Conservation (phyloP, 2,329 filamentous ascomycete species). For the Clarireedia sp. region DNA sequence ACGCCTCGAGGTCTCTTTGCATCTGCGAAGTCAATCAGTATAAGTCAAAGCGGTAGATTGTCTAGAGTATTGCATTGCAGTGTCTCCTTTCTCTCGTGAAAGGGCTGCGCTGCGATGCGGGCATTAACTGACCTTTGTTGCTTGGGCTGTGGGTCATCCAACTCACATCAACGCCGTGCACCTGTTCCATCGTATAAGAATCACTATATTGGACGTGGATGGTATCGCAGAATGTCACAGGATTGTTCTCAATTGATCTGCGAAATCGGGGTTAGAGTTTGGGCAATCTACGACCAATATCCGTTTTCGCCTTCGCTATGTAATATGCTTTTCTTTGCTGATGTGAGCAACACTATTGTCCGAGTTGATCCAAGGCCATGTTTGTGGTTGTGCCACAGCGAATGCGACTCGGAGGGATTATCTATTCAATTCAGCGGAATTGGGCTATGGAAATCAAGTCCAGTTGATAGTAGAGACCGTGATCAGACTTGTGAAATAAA, state of each 20-base stretch:
- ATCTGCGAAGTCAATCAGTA: background rate
- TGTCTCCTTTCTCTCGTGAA: background rate
- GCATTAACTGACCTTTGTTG: constrained; percentile 24
- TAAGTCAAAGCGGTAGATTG: background rate
- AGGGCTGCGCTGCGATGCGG: background rate
- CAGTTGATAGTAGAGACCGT: background rate
- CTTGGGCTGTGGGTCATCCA: constrained; percentile 28
- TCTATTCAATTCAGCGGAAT: background rate
- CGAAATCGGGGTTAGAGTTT: background rate
- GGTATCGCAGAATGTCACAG: background rate
- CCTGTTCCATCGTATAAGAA: constrained; percentile 25
- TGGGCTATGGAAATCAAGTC: background rate
- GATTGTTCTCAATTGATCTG: background rate
- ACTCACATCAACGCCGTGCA: constrained; percentile 29
- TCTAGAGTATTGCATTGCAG: constrained; percentile 5
- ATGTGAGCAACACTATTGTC: constrained; percentile 8
- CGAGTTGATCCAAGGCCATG: constrained; percentile 3
- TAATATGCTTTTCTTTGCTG: constrained; percentile 4
- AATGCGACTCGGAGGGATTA: constrained; percentile 1
- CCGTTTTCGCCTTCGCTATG: background rate
- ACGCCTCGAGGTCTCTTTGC: constrained; percentile 3
- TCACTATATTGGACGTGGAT: background rate
- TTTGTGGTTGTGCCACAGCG: constrained; percentile 5
- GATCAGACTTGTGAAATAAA: background rate
- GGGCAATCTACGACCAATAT: constrained; percentile 1